phyloP scores from a whole-genome alignment of 1,139 yeast genomes.

The Kurtzmaniella quercitrusa region DNA sequence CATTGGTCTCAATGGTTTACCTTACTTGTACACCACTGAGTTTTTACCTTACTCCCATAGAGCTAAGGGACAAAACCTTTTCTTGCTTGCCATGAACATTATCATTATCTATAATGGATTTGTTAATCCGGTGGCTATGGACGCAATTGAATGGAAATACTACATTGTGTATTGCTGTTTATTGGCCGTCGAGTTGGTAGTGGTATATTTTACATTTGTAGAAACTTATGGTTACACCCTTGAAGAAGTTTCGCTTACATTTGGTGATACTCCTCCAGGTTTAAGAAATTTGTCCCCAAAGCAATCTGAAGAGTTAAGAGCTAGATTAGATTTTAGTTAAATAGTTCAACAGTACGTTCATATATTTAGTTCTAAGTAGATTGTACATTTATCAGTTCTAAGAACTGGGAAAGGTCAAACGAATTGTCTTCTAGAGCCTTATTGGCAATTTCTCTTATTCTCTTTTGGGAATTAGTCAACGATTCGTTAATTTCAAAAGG shows the following conservation, averaged over 20 bases:
- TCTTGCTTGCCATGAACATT: constrained; percentile 23
- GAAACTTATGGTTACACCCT: constrained; percentile 52
- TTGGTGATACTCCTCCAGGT: neutral
- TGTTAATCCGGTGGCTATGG: constrained; percentile 60
- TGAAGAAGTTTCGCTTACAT: constrained; percentile 42
- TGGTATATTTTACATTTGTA: constrained; percentile 41
- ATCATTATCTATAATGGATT: constrained; percentile 30
- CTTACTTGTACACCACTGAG: constrained; percentile 37
- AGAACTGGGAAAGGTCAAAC: neutral
- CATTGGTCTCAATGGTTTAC: constrained; percentile 38
- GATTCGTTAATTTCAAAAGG: constrained; percentile 15
- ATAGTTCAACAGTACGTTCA: no score
- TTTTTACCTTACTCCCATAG: constrained; percentile 42
- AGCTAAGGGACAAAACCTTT: constrained; percentile 40
- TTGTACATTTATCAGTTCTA: neutral
- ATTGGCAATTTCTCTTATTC: constrained; percentile 18
- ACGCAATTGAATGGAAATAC: constrained; percentile 54
- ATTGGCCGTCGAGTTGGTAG: constrained; percentile 30
- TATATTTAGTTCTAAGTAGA: neutral
- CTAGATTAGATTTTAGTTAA: neutral
- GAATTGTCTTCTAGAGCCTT: neutral
- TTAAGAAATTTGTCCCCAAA: neutral
- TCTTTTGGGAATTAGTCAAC: constrained; percentile 18
- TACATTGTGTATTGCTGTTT: constrained; percentile 50
- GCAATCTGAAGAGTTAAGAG: neutral